These are phyloP conservation scores for Beauveria bassiana DNA, from an alignment of 2,329 filamentous ascomycete species.

Conservation along the genomic window DNA sequence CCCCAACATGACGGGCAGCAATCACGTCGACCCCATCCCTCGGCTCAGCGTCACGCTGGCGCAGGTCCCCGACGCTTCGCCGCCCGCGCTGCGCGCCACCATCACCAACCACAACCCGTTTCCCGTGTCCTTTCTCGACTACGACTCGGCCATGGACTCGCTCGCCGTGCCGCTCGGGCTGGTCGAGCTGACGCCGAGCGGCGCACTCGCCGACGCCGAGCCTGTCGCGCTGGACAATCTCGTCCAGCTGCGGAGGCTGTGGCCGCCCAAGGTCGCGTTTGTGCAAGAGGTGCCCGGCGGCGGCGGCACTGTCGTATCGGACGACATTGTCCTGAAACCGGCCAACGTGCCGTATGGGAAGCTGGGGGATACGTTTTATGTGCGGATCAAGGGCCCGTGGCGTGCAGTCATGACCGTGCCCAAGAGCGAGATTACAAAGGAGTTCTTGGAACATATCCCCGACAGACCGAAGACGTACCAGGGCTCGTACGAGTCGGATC, in stretches of 20 bases:
- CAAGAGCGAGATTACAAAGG: conserved; percentile 15
- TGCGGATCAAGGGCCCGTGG: conserved; percentile 28
- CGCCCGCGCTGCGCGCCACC: conserved; percentile 26
- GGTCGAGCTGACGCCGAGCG: conserved; percentile 23
- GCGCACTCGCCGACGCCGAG: conserved; percentile 20
- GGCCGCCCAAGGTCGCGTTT: conserved; percentile 27
- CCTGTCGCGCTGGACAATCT: conserved; percentile 22
- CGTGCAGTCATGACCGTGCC: conserved; percentile 26
- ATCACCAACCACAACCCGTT: conserved; percentile 30
- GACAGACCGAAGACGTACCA: background rate
- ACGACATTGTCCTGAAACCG: conserved; percentile 24
- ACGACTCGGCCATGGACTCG: conserved; percentile 32
- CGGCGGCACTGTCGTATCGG: conserved; percentile 20
- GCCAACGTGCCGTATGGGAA: conserved; percentile 25
- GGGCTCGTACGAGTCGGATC: background rate
- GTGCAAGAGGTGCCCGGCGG: conserved; percentile 29
- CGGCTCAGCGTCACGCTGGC: conserved; percentile 25
- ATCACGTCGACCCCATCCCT: conserved; percentile 8
- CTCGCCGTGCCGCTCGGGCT: conserved; percentile 28
- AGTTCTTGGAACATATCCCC: background rate
- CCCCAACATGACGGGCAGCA: background rate
- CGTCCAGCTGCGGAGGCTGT: conserved; percentile 22
- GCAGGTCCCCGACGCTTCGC: conserved; percentile 23
- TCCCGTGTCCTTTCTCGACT: conserved; percentile 29
- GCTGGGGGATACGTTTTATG: conserved; percentile 23